Percentiles rank a stretch among this genome's conserved stretches.
These are phyloP conservation scores for Cytospora schulzeri DNA, from an alignment of 2,329 filamentous ascomycete genomes.

Conservation along the genomic window DNA sequence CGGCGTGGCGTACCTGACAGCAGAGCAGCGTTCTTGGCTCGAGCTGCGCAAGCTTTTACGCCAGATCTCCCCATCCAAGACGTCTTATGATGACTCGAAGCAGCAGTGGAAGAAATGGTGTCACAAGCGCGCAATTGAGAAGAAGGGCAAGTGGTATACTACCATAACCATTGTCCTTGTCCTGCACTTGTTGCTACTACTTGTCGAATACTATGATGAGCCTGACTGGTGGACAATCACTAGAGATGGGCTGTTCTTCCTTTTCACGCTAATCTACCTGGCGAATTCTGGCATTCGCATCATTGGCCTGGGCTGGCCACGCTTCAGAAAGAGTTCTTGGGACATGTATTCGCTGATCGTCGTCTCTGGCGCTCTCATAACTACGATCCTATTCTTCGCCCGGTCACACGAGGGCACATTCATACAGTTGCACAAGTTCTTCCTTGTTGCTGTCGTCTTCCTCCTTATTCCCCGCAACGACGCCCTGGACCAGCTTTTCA, in stretches of 20 bases:
- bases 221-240: slow-evolving; percentile 68
- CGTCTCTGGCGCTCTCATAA: slow-evolving; percentile 78
- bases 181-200: slow-evolving; percentile 78
- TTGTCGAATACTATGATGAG: slow-evolving; percentile 84
- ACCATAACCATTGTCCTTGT: slow-evolving; percentile 78
- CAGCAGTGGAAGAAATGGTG: slow-evolving; percentile 89
- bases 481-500: slow-evolving; percentile 96
- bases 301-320: slow-evolving; percentile 84
- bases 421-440: slow-evolving; percentile 86
- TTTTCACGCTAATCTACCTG: slow-evolving; percentile 80
- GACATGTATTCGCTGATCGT: slow-evolving; percentile 85
- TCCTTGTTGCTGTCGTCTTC: slow-evolving; percentile 85
- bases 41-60: slow-evolving; percentile 88
- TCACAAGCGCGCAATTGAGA: slow-evolving; percentile 90
- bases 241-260: slow-evolving; percentile 77
- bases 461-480: slow-evolving; percentile 95
- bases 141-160: slow-evolving; percentile 88
- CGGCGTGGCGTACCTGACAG: slow-evolving; percentile 91
- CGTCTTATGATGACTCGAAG: slow-evolving; percentile 76
- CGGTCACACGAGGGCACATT: slow-evolving; percentile 63
- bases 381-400: slow-evolving; percentile 74
- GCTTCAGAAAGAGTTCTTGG: slow-evolving; percentile 93
- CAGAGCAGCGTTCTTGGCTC: slow-evolving; percentile 95
- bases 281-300: slow-evolving; percentile 83
- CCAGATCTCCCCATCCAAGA: slow-evolving; percentile 93